Percentiles rank a stretch among this genome's conserved stretches.
These are phyloP conservation scores for Gossypium trilobum DNA, from an alignment of 441 rosid species.

Conservation along the genomic window DNA sequence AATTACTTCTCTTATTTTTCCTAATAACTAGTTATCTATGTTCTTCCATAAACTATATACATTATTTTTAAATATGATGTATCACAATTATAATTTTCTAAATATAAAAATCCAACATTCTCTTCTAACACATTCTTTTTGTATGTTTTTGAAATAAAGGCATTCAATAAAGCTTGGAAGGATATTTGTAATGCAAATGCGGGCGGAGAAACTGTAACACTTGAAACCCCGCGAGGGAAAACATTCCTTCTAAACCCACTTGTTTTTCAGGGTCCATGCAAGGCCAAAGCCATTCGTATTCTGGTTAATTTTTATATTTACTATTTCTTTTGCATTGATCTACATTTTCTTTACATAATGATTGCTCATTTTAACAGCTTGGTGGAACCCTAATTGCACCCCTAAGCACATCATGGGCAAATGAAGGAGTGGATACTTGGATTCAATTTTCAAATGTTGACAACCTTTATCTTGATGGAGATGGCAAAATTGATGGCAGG, in stretches of 20 bases:
- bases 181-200: constrained; percentile 16
- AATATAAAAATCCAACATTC: too few relatives aligned
- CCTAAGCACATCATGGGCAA: not conserved
- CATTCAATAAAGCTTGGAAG: constrained; percentile 33
- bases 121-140: not conserved
- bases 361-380: constrained; percentile 15
- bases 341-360: too few relatives aligned
- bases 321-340: too few relatives aligned
- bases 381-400: constrained; percentile 29
- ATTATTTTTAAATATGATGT: too few relatives aligned
- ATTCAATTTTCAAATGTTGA: constrained; percentile 10
- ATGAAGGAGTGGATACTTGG: not conserved
- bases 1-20: not conserved
- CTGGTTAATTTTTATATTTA: constrained; percentile 13
- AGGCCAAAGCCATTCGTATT: constrained; percentile 13
- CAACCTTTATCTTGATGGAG: constrained; percentile 23
- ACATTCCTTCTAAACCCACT: constrained; percentile 26
- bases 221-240: constrained; percentile 22
- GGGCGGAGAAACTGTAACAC: constrained; percentile 9
- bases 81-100: too few relatives aligned
- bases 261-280: constrained; percentile 30
- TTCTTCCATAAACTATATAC: too few relatives aligned
- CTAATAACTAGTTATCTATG: too few relatives aligned
- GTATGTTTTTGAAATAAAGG: constrained; percentile 13
- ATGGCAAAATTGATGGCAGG: constrained; percentile 27